Conservation (phyloP, 179 eudicot genomes). For the Amaranthus tricolor region DNA sequence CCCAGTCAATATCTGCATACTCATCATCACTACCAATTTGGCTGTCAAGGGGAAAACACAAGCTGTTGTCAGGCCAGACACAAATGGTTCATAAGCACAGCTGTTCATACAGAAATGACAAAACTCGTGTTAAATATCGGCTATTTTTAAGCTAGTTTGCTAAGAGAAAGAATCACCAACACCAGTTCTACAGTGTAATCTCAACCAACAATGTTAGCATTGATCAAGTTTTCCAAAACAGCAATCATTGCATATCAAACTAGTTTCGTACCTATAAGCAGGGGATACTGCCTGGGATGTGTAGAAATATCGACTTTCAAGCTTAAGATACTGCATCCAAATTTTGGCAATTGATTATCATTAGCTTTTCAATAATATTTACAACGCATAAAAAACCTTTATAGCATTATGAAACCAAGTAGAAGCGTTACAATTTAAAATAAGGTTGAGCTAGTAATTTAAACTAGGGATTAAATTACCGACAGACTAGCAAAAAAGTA, state of each 20-base stretch:
- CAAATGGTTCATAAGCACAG: background rate
- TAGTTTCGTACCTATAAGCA: slow-evolving; percentile 5
- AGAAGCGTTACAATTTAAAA: too few species aligned
- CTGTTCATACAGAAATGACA: background rate
- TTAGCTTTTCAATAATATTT: background rate
- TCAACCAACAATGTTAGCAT: too few species aligned
- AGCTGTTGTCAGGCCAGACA: background rate
- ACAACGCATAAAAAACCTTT: too few species aligned
- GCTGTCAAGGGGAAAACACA: slow-evolving; percentile 7
- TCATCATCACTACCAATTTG: slow-evolving; percentile 29
- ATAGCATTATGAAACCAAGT: too few species aligned
- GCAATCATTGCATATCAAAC: background rate
- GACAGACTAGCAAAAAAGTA: too few species aligned
- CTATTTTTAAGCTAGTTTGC: background rate
- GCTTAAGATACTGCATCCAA: slow-evolving; percentile 8
- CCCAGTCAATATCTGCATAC: slow-evolving; percentile 38
- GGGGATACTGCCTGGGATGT: slow-evolving; percentile 16
- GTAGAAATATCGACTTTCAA: background rate
- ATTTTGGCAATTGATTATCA: background rate
- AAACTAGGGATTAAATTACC: too few species aligned
- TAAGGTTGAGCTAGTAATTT: too few species aligned
- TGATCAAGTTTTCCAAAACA: background rate
- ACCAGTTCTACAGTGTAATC: background rate
- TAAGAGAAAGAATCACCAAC: background rate
- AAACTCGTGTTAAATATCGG: background rate